These are phyloP conservation scores for Coemansia sp. DNA, from an alignment of 192 early-diverging fungal genomes.

Conservation along the genomic window DNA sequence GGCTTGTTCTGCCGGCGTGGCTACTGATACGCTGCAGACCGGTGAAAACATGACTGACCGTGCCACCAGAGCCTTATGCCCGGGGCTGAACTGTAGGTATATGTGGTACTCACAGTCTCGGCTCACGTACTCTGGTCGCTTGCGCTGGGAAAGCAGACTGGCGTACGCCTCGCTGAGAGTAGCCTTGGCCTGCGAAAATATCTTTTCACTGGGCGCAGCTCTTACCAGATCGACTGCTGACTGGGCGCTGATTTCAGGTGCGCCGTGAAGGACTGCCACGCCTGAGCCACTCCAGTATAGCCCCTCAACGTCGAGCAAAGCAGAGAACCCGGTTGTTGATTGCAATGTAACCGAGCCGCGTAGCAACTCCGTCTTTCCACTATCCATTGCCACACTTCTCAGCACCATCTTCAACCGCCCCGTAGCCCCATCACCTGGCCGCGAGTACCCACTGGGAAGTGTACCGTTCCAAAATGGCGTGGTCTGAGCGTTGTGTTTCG, in stretches of 20 bases:
- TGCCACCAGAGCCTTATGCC: conserved; percentile 10
- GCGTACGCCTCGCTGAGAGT: conserved; percentile 16
- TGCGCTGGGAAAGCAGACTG: conserved; percentile 21
- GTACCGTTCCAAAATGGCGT: conserved; percentile 14
- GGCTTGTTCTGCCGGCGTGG: conserved; percentile 9
- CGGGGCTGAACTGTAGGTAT: conserved; percentile 20
- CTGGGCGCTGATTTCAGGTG: conserved; percentile 24
- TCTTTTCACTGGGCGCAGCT: conserved; percentile 22
- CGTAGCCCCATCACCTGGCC: conserved; percentile 19
- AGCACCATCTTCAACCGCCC: conserved; percentile 31
- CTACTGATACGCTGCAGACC: conserved; percentile 22
- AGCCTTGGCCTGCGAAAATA: conserved; percentile 29
- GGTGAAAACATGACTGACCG: conserved; percentile 26
- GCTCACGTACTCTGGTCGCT: conserved; percentile 18
- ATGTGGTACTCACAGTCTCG: conserved; percentile 46
- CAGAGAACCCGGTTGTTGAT: neutral
- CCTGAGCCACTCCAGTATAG: conserved; percentile 33
- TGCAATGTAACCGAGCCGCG: conserved; percentile 22
- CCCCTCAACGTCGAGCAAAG: conserved; percentile 25
- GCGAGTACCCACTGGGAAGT: conserved; percentile 16
- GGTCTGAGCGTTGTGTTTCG: conserved; percentile 9
- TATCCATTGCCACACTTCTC: neutral
- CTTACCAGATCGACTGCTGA: conserved; percentile 26
- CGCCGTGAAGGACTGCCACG: conserved; percentile 29
- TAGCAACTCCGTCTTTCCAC: conserved; percentile 16